Conservation (phyloP, 2,329 filamentous ascomycete species). For the Neurospora crassa region DNA sequence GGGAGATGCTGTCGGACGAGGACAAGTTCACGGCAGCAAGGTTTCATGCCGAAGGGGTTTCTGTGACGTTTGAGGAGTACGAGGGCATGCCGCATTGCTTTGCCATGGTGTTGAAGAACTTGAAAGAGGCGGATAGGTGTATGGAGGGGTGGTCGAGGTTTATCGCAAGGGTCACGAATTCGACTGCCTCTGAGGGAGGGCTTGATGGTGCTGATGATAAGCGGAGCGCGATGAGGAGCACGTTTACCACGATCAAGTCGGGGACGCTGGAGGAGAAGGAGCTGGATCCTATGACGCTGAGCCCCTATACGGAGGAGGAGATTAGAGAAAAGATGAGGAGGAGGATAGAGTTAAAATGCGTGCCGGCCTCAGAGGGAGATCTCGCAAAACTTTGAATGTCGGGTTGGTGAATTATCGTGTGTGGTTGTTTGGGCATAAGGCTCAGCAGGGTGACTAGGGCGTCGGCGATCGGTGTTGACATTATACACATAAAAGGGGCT, state of each 20-base stretch:
- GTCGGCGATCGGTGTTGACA: background rate
- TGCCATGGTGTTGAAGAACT: slow-evolving; percentile 42
- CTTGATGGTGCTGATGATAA: background rate
- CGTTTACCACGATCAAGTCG: slow-evolving; percentile 37
- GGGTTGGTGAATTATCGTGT: background rate
- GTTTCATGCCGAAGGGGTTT: slow-evolving; percentile 46
- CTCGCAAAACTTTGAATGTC: slow-evolving; percentile 22
- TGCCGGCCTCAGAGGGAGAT: slow-evolving; percentile 12
- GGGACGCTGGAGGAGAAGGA: slow-evolving; percentile 40
- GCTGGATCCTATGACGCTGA: slow-evolving; percentile 34
- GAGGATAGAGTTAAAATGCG: slow-evolving; percentile 16
- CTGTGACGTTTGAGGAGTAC: slow-evolving; percentile 60
- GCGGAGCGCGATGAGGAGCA: slow-evolving; percentile 15
- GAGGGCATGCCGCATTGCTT: slow-evolving; percentile 78
- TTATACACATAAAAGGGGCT: background rate
- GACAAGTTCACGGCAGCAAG: slow-evolving; percentile 48
- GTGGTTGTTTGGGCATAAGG: background rate
- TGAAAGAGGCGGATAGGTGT: slow-evolving; percentile 39
- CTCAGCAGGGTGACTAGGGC: background rate
- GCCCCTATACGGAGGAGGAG: slow-evolving; percentile 32
- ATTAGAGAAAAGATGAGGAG: slow-evolving; percentile 29
- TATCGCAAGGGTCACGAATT: slow-evolving; percentile 30
- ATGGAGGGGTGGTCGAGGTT: slow-evolving; percentile 49
- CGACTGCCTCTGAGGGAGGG: slow-evolving; percentile 12
- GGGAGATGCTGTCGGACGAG: slow-evolving; percentile 65